Conservation (phyloP, 1,284 basidiomycete genomes). For the Amylostereum areolatum region DNA sequence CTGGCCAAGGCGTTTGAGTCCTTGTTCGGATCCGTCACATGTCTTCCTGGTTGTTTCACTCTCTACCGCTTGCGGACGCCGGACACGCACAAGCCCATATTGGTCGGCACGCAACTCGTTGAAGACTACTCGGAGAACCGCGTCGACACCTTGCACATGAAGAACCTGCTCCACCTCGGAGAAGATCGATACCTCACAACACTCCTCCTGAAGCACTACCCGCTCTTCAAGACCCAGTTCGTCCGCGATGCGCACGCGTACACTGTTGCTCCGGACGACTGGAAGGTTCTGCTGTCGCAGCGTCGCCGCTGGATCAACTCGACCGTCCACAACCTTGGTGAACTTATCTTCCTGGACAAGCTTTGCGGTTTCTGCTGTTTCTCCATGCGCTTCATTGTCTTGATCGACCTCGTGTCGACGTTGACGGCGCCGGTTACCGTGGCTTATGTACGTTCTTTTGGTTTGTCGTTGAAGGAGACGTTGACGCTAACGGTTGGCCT, state of each 20-base stretch:
- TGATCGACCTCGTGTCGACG: constrained; percentile 89
- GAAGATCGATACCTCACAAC: constrained; percentile 99
- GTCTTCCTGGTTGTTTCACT: constrained; percentile 96
- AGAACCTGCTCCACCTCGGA: constrained; percentile 93
- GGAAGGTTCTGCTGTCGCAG: constrained; percentile 94
- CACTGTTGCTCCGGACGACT: constrained; percentile 89
- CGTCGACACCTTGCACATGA: constrained; percentile 96
- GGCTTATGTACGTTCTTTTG: constrained; percentile 69
- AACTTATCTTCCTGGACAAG: constrained; percentile 88
- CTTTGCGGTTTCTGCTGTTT: constrained; percentile 98
- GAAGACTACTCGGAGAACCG: constrained; percentile 94
- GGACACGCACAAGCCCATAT: constrained; percentile 87
- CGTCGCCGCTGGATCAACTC: constrained; percentile 99
- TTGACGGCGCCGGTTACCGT: constrained; percentile 90
- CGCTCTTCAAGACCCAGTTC: constrained; percentile 90
- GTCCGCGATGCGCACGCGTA: constrained; percentile 89
- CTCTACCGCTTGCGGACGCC: constrained; percentile 89
- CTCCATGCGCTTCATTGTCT: constrained; percentile 98
- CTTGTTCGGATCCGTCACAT: constrained; percentile 96
- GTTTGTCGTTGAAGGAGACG: background rate
- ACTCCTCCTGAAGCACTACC: constrained; percentile 91
- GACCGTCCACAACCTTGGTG: constrained; percentile 94
- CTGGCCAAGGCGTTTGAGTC: constrained; percentile 97
- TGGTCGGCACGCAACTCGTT: constrained; percentile 86
- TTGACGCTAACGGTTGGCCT: background rate